Percentiles rank a stretch among this genome's conserved stretches.
phyloP scores from a whole-genome alignment of 2,329 filamentous ascomycete species.

The Plectosphaerella cucumerina region DNA sequence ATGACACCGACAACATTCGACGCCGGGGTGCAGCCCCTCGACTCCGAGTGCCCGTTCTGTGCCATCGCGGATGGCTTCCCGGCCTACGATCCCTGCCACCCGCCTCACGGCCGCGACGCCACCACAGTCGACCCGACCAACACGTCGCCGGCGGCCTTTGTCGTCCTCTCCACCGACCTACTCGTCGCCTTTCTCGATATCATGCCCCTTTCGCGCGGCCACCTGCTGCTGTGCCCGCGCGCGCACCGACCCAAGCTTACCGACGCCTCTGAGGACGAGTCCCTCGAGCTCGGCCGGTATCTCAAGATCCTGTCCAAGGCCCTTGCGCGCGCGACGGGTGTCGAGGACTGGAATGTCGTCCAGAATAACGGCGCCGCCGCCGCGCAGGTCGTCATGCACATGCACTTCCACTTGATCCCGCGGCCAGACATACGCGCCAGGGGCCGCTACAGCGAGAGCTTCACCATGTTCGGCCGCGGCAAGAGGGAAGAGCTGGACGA shows the following conservation, averaged over 20 bases:
- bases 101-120: slow-evolving; percentile 32
- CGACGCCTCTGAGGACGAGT: slow-evolving; percentile 61
- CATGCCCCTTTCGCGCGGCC: slow-evolving; percentile 77
- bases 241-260: slow-evolving; percentile 73
- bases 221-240: slow-evolving; percentile 78
- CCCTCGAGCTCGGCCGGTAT: slow-evolving; percentile 61
- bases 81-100: slow-evolving; percentile 39
- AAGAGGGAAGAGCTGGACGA: slow-evolving; percentile 71
- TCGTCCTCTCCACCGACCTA: slow-evolving; percentile 73
- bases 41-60: slow-evolving; percentile 57
- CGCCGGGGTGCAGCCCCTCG: slow-evolving; percentile 16
- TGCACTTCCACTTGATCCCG: slow-evolving; percentile 93
- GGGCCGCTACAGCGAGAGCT: slow-evolving; percentile 55
- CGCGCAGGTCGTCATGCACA: slow-evolving; percentile 87
- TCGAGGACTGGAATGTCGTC: slow-evolving; percentile 90
- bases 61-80: slow-evolving; percentile 47
- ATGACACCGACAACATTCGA: slow-evolving; percentile 7
- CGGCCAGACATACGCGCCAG: slow-evolving; percentile 63
- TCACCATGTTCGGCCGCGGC: slow-evolving; percentile 80
- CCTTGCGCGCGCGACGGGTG: slow-evolving; percentile 63
- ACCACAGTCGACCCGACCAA: slow-evolving; percentile 24
- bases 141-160: slow-evolving; percentile 43
- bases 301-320: slow-evolving; percentile 71
- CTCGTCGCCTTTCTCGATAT: slow-evolving; percentile 92
- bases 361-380: slow-evolving; percentile 92